Percentiles rank a stretch among this genome's conserved stretches.
phyloP scores from a whole-genome alignment of 2,329 filamentous ascomycete species.

The Exophiala bonariae region DNA sequence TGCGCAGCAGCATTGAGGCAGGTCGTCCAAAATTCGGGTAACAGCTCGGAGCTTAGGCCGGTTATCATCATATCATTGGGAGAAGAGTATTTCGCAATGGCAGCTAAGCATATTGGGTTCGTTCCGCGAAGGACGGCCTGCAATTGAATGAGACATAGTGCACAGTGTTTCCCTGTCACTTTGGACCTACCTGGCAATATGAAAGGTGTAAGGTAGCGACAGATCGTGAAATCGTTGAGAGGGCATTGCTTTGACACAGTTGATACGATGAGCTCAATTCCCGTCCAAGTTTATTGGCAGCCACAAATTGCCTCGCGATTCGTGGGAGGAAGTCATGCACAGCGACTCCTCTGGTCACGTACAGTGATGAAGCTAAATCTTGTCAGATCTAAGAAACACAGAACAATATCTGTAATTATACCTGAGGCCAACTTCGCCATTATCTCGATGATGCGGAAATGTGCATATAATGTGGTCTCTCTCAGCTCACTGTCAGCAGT shows the following conservation, averaged over 20 bases:
- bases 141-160: not conserved
- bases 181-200: constrained; percentile 9
- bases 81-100: not conserved
- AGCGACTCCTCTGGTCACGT: too few species aligned
- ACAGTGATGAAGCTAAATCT: not conserved
- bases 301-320: constrained; percentile 1
- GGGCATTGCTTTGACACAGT: constrained; percentile 3
- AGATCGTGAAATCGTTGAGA: constrained; percentile 6
- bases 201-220: constrained; percentile 11
- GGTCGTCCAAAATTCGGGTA: constrained; percentile 1
- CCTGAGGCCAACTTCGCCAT: too few species aligned
- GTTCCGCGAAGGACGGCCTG: too few species aligned
- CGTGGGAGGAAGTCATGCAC: too few species aligned
- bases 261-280: constrained; percentile 4
- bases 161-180: too few species aligned
- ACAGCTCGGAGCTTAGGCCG: not conserved
- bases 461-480: too few species aligned
- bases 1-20: constrained; percentile 6
- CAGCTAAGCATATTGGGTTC: not conserved
- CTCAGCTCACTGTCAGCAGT: too few species aligned
- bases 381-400: not conserved
- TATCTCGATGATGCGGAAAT: too few species aligned
- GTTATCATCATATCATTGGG: not conserved
- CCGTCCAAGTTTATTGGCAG: constrained; percentile 1
- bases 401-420: not conserved